Base-by-base conservation (phyloP, 2,329 filamentous ascomycete genomes). In the Stylonectria norvegica region DNA sequence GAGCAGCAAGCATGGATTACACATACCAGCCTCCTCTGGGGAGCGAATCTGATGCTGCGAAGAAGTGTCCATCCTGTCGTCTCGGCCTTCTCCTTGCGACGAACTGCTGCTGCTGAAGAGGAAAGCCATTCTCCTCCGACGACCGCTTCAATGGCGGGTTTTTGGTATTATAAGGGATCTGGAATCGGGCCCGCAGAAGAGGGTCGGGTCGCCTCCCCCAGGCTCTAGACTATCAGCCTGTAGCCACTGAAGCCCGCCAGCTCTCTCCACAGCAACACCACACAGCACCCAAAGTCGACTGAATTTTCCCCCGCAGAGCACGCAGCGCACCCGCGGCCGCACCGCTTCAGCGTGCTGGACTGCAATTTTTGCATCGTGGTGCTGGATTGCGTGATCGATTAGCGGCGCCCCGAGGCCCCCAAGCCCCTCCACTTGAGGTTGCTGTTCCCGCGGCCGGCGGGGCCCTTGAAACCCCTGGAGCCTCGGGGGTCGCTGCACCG, bases 1-100 rank as follows among this genome's bases (percentile, higher is more conserved):
- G n/a, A n/a, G n/a, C n/a, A n/a, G n/a, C n/a, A n/a, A n/a, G n/a
- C n/a, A n/a, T n/a, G n/a, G n/a, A n/a, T n/a, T n/a, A n/a, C 27
- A 76, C 76, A 59, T 72, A 82, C 79, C 78, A 52, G 79, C 79
- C 72, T 82, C 78, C 68, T 79, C 75, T 61, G 78, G 73, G 66
- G 76, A 79, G 59, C 71, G 71, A 60, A 81, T 72, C 62, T 63
- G 59, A 52, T 67, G 58, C 49, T 56, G 52, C 38, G 51, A 40
- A 43, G 59, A 55, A 53, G 59, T 55, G 48, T 70, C 68, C 71
- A 73, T 74, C 52, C 54, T 50, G 48, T 57, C 48, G 50, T 49
- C 46, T 56, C 53, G 47, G 47, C 42, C 31, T 45, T 34, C 39
- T 30, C 37, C 36, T 48, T 43, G 30, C 17, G 38, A 40, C 32